These are phyloP conservation scores for Endocarpon pusillum DNA, from an alignment of 495 filamentous ascomycete genomes.

Conservation along the genomic window DNA sequence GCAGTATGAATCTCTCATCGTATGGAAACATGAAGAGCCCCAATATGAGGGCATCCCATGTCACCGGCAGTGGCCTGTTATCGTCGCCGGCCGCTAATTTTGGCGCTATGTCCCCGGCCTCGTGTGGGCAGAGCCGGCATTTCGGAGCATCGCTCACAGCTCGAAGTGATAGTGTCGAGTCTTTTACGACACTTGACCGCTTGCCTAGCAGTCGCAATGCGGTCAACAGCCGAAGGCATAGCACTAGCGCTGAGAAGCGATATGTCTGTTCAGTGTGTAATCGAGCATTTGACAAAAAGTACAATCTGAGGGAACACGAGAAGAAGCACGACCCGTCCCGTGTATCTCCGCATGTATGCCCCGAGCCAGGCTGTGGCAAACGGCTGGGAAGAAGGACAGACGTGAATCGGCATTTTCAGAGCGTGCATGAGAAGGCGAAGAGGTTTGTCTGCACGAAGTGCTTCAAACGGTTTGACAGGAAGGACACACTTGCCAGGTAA, in stretches of 20 bases:
- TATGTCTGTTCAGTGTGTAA: conserved; percentile 66
- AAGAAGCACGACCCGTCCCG: conserved; percentile 35
- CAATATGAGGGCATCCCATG: no score
- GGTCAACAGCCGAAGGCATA: conserved; percentile 5
- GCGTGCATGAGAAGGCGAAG: no score
- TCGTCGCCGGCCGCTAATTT: not conserved
- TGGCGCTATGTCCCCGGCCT: not conserved
- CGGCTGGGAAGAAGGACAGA: no score
- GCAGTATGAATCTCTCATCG: not conserved
- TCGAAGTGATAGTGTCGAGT: conserved; percentile 4
- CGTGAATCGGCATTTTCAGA: no score
- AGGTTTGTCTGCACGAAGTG: no score
- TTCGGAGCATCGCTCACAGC: not conserved
- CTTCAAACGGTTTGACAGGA: no score
- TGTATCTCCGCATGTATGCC: no score
- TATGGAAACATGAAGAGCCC: not conserved
- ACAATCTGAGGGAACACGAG: conserved; percentile 89
- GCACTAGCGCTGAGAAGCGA: conserved; percentile 32
- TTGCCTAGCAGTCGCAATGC: no score
- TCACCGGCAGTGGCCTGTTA: not conserved
- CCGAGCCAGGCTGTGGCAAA: no score
- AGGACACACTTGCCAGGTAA: no score
- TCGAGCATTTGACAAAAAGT: conserved; percentile 67
- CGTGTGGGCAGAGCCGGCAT: not conserved
- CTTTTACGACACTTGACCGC: conserved; percentile 4